These are phyloP conservation scores for Pichia sp. DNA, from an alignment of 1,139 yeast genomes.

Conservation along the genomic window DNA sequence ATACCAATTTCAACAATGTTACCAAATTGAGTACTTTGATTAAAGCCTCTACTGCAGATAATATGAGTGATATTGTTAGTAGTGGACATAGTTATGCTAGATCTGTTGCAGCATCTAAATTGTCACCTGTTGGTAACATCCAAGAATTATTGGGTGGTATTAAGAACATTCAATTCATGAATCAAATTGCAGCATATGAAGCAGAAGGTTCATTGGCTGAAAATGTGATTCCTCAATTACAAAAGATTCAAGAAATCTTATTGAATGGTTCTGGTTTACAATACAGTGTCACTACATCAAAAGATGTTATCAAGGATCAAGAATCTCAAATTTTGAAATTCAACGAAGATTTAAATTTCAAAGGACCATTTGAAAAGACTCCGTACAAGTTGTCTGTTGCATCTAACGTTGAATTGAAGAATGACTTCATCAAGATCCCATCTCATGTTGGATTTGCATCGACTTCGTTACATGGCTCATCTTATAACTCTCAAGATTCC, in stretches of 20 bases:
- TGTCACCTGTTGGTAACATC: conserved; percentile 60
- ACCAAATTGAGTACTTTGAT: conserved; percentile 74
- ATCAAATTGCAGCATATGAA: conserved; percentile 55
- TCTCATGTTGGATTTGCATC: conserved; percentile 90
- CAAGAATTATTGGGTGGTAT: conserved; percentile 70
- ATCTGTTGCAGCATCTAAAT: conserved; percentile 60
- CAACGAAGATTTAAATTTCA: conserved; percentile 27
- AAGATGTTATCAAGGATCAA: conserved; percentile 39
- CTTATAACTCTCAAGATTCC: conserved; percentile 70
- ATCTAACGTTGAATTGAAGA: neutral
- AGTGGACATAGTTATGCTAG: conserved; percentile 87
- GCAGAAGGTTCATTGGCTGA: conserved; percentile 53
- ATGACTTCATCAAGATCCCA: conserved; percentile 66
- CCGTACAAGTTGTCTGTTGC: conserved; percentile 15
- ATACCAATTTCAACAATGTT: conserved; percentile 67
- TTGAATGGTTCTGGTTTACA: conserved; percentile 42
- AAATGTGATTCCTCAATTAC: conserved; percentile 63
- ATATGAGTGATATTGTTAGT: conserved; percentile 76
- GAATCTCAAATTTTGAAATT: conserved; percentile 43
- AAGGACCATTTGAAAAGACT: conserved; percentile 14
- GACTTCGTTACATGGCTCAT: conserved; percentile 63
- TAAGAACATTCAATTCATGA: conserved; percentile 69
- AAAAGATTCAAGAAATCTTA: conserved; percentile 50
- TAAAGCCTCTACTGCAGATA: conserved; percentile 74
- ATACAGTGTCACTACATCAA: conserved; percentile 62